Conservation (phyloP, 495 filamentous ascomycete species). For the Aspergillus ostianus region DNA sequence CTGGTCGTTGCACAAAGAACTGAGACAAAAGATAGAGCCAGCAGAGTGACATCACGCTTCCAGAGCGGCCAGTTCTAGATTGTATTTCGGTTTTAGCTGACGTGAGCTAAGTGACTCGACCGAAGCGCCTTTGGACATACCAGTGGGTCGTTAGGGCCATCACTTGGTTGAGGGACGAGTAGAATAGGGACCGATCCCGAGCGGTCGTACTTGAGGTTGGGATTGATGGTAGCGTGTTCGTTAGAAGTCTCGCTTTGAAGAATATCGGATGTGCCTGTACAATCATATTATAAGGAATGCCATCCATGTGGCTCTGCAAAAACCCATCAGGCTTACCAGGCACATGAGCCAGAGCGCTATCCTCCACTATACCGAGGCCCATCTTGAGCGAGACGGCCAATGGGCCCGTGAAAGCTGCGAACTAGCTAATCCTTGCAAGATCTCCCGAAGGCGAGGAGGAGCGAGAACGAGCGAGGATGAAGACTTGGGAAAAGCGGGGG, state of each 20-base stretch:
- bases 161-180: conserved; percentile 75
- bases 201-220: conserved; percentile 68
- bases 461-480: no score
- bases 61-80: conserved; percentile 84
- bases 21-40: conserved; percentile 72
- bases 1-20: conserved; percentile 78
- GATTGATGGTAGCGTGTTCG: conserved; percentile 29
- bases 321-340: conserved; percentile 57
- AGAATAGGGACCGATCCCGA: conserved; percentile 66
- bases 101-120: neutral
- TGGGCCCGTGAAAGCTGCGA: neutral
- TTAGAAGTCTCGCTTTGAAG: conserved; percentile 54
- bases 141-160: conserved; percentile 77
- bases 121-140: conserved; percentile 34
- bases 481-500: no score
- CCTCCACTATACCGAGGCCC: conserved; percentile 81
- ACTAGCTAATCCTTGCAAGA: neutral
- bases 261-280: conserved; percentile 63
- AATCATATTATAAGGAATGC: neutral
- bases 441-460: no score
- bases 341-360: conserved; percentile 60
- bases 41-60: conserved; percentile 78
- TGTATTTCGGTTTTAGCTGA: conserved; percentile 16
- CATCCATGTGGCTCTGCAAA: no score
- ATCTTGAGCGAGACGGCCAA: conserved; percentile 41